These are phyloP conservation scores for Hysterangium stoloniferum DNA, from an alignment of 768 basidiomycete genomes.

Conservation along the genomic window DNA sequence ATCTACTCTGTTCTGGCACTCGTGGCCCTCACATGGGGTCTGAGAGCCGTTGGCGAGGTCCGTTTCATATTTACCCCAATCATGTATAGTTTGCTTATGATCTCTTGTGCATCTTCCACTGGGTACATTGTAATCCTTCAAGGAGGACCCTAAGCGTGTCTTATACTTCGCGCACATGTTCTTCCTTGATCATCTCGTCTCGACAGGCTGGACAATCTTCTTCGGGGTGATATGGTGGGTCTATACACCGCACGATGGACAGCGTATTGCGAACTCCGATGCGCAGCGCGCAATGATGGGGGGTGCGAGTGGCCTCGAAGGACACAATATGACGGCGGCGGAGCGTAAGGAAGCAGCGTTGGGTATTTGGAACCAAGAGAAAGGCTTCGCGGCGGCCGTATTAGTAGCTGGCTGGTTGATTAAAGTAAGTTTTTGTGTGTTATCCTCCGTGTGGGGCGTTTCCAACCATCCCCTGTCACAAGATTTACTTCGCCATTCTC, in stretches of 20 bases:
- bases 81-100: slow-evolving; percentile 7
- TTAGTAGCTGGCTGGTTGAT: slow-evolving; percentile 78
- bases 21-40: slow-evolving; percentile 76
- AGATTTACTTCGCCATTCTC: slow-evolving; percentile 88
- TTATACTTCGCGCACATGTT: slow-evolving; percentile 90
- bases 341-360: slow-evolving; percentile 68
- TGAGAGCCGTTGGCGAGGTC: slow-evolving; percentile 80
- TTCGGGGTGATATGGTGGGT: slow-evolving; percentile 90
- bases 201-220: slow-evolving; percentile 85
- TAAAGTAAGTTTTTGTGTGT: slow-evolving; percentile 58
- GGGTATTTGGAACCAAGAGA: slow-evolving; percentile 85
- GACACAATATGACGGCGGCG: slow-evolving; percentile 49
- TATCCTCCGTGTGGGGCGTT: not conserved
- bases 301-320: slow-evolving; percentile 37
- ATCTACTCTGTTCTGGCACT: slow-evolving; percentile 85
- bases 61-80: slow-evolving; percentile 25
- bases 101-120: not conserved
- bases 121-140: slow-evolving; percentile 16
- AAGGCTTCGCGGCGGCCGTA: slow-evolving; percentile 67
- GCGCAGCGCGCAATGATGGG: slow-evolving; percentile 86
- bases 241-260: slow-evolving; percentile 88
- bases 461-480: not conserved
- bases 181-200: slow-evolving; percentile 84
- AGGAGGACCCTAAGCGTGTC: slow-evolving; percentile 86
- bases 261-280: slow-evolving; percentile 66